phyloP scores from a whole-genome alignment of 2,329 filamentous ascomycete genomes.

The Rachicladosporium sp. region DNA sequence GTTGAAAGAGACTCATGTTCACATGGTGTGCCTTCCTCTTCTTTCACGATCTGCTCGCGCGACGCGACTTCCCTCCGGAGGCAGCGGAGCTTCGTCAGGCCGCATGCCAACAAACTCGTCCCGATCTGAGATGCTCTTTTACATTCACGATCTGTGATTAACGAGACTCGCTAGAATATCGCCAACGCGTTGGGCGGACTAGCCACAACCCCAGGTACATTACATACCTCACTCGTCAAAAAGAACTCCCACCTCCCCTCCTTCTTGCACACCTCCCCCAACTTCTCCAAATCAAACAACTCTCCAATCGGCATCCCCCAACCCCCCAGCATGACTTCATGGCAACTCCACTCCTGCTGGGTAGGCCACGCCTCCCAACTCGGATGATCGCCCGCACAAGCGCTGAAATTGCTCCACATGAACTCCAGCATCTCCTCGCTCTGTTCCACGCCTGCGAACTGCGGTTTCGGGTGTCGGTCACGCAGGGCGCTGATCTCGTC shows the following conservation, averaged over 20 bases:
- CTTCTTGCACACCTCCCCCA: conserved; percentile 20
- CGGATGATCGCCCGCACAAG: conserved; percentile 28
- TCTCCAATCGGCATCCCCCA: conserved; percentile 21
- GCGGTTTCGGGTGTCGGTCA: conserved; percentile 26
- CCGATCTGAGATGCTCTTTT: too few species aligned
- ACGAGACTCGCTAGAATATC: conserved; percentile 5
- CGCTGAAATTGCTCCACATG: conserved; percentile 28
- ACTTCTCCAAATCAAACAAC: conserved; percentile 23
- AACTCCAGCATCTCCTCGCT: conserved; percentile 33
- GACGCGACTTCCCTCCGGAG: too few species aligned
- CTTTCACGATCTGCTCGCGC: too few species aligned
- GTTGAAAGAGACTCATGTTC: too few species aligned
- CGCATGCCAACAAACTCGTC: too few species aligned
- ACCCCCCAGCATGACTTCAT: conserved; percentile 31
- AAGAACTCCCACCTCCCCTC: conserved; percentile 19
- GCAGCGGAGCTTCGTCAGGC: too few species aligned
- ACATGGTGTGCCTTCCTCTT: too few species aligned
- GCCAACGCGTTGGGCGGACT: conserved; percentile 14
- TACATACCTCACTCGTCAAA: conserved; percentile 11
- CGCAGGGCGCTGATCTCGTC: conserved; percentile 26
- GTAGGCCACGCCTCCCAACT: conserved; percentile 27
- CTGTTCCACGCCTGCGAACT: conserved; percentile 38
- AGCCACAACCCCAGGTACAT: conserved; percentile 10
- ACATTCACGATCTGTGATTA: neutral
- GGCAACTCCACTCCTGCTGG: conserved; percentile 25